Percentiles rank a stretch among this genome's conserved stretches.
These are phyloP conservation scores for Blastocystis sp. DNA, from an alignment of 352 stramenopile species.

Conservation along the genomic window DNA sequence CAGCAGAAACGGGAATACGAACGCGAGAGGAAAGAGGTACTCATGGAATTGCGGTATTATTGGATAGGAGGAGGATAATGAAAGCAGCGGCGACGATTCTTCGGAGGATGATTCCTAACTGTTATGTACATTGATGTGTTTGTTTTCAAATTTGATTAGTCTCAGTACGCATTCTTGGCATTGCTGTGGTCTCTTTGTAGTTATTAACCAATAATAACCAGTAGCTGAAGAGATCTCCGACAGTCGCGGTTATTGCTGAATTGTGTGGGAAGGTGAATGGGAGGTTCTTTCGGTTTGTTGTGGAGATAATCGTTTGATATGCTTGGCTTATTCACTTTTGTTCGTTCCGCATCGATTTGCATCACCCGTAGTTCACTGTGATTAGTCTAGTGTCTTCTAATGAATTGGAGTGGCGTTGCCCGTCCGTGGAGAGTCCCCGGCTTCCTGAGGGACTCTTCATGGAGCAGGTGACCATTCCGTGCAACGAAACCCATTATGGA, in stretches of 20 bases:
- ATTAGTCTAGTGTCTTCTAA: constrained; percentile 19
- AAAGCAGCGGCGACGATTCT: background rate
- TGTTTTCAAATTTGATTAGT: background rate
- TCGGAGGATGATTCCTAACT: background rate
- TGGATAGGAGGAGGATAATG: background rate
- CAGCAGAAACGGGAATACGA: constrained; percentile 22
- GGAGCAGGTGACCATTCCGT: background rate
- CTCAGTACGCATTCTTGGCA: too few relatives aligned
- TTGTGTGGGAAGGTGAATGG: too few relatives aligned
- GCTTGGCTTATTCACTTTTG: constrained; percentile 15
- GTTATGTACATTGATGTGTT: background rate
- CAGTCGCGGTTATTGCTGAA: too few relatives aligned
- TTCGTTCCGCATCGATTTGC: background rate
- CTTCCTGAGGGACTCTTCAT: constrained; percentile 38
- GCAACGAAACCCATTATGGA: constrained; percentile 22
- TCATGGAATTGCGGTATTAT: background rate
- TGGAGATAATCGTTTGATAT: background rate
- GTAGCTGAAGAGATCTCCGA: too few relatives aligned
- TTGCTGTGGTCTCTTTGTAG: too few relatives aligned
- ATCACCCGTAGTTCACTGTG: background rate
- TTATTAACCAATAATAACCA: too few relatives aligned
- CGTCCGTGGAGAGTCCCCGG: background rate
- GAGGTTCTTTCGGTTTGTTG: constrained; percentile 15
- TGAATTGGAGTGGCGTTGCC: constrained; percentile 2
- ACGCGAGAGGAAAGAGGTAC: constrained; percentile 30